phyloP scores from a whole-genome alignment of 345 rosid genomes.

The Erodium maritimum region DNA sequence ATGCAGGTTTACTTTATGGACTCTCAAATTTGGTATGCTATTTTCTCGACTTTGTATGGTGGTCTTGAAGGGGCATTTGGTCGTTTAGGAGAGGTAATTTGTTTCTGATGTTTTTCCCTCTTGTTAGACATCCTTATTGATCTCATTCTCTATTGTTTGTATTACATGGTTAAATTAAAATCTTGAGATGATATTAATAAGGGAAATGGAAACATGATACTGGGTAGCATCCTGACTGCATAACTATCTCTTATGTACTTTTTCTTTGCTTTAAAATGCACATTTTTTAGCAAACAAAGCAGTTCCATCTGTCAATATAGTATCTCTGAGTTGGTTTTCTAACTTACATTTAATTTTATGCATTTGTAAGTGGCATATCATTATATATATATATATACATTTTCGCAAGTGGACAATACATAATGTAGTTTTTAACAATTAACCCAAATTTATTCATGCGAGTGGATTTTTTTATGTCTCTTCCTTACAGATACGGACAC shows the following conservation, averaged over 20 bases:
- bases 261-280: not conserved
- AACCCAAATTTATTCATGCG: too few relatives aligned
- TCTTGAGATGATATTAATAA: not conserved
- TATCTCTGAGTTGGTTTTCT: too few relatives aligned
- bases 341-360: not conserved
- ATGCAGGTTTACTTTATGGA: constrained; percentile 88
- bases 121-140: not conserved
- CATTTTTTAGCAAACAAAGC: not conserved
- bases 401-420: too few relatives aligned
- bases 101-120: constrained; percentile 1
- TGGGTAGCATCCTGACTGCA: not conserved
- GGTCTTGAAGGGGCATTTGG: constrained; percentile 89
- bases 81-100: constrained; percentile 88
- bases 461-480: not conserved
- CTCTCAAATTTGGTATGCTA: constrained; percentile 90
- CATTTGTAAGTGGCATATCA: not conserved
- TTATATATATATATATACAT: too few relatives aligned
- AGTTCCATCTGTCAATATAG: not conserved
- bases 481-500: constrained; percentile 59
- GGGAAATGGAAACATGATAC: not conserved
- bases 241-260: too few relatives aligned
- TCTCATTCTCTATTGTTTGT: not conserved
- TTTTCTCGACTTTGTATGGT: constrained; percentile 81
- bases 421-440: too few relatives aligned
- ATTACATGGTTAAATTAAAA: not conserved